Base-by-base conservation (phyloP, 176 grass and related monocot species). In the Aegilops tauschii region DNA sequence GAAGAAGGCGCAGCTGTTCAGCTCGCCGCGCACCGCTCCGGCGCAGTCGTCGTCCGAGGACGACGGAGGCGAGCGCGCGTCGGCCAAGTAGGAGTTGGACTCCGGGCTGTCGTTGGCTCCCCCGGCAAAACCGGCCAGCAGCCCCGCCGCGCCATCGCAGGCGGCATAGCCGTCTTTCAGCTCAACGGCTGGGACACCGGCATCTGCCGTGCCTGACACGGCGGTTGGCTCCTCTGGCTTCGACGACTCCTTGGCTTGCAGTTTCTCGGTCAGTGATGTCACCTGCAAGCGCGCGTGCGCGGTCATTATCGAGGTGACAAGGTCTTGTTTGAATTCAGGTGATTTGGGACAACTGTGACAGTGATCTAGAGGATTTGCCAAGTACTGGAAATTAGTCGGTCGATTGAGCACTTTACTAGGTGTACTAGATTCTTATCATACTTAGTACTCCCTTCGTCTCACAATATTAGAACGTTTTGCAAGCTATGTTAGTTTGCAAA, bases 41-140 rank as follows among this genome's bases (percentile, higher is more conserved):
- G 77, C 63, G 20, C 59, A 87, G 12, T 95, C 96, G 14, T 92
- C 96, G 17, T 95, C 92, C 2, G 89, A 86, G 1, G 85, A 87
- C 12, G 87, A 87, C 18, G 82, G 89, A 0, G 94, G 78, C 21
- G 77, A 89, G 25, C 88, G 86, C 8, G 87, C 47, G 14, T 85
- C 77, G 67, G 83, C 56, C 44, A 95, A 82, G 65, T 89, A 90
- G 32, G 88, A 87, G 29, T 89, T 83, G 58, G 88, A 92, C 72
- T 94, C 90, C 5, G 69, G 84, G 81, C 90, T 93, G 83, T 84
- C 86, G 29, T 79, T 67, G 28, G 37, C 31, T 12, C 32, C 86
- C 65, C 85, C 82, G 6, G 69, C 31, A 3, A 89, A 89, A 32
- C 50, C 61, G 61, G 78, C 67, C 23, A 67, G 21, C 30, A 35